A percentile compares a stretch with the other conserved stretches of the same genome.
Conservation (phyloP, 2,329 filamentous ascomycete species). For the Colletotrichum viniferum region DNA sequence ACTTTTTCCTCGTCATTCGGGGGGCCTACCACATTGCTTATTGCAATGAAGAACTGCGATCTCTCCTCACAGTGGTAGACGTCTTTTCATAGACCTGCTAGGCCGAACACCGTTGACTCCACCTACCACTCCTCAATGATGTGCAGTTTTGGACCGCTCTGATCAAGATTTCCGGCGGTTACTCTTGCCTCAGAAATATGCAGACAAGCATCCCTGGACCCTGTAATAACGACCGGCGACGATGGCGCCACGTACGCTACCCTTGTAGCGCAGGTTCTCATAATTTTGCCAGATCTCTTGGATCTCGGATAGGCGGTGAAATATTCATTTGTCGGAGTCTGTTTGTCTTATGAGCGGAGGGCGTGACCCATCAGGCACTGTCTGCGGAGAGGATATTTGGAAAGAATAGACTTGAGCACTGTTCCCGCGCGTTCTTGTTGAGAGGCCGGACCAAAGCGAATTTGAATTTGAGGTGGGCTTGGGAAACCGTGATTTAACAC, state of each 20-base stretch:
- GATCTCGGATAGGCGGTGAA: neutral
- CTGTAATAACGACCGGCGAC: too few relatives aligned
- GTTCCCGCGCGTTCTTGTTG: too few relatives aligned
- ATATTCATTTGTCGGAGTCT: too few relatives aligned
- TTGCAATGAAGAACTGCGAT: neutral
- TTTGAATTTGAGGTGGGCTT: neutral
- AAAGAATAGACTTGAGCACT: too few relatives aligned
- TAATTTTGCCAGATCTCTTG: neutral
- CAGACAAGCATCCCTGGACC: too few relatives aligned
- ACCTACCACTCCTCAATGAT: neutral
- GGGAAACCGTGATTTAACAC: rapidly evolving
- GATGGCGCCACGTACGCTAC: too few relatives aligned
- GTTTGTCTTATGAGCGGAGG: too few relatives aligned
- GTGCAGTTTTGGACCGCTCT: neutral
- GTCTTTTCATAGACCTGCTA: too few relatives aligned
- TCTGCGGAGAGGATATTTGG: too few relatives aligned
- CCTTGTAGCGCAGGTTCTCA: too few relatives aligned
- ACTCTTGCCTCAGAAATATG: neutral
- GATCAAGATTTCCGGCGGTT: neutral
- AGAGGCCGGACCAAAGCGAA: neutral
- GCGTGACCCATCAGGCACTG: too few relatives aligned
- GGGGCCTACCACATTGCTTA: neutral
- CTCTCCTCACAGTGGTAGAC: neutral
- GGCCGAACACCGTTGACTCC: neutral
- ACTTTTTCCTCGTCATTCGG: neutral